Evolutionary conservation across 1,284 basidiomycete genomes (phyloP).

Genomic region (Pseudozyma tsukubaensis): DNA sequence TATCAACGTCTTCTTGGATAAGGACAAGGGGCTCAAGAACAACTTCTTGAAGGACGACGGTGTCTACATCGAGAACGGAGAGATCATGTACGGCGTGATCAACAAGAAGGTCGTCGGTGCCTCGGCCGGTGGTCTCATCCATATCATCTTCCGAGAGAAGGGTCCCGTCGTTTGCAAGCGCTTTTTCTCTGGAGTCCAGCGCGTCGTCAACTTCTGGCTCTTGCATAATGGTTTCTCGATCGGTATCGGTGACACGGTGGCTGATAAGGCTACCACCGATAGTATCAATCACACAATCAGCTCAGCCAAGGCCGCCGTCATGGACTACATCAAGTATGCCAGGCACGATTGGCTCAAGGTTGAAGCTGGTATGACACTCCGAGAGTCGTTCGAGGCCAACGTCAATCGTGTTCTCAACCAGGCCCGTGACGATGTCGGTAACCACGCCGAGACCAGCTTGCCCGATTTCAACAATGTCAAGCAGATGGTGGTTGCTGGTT

Average conservation of each 20-base stretch:
- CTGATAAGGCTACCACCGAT: constrained; percentile 86
- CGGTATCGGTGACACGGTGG: constrained; percentile 98
- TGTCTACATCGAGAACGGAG: constrained; percentile 96
- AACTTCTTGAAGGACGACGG: constrained; percentile 78
- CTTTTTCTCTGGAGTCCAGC: constrained; percentile 93
- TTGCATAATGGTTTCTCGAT: constrained; percentile 99
- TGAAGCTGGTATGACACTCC: constrained; percentile 92
- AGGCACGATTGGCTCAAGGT: constrained; percentile 66
- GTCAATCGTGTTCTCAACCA: constrained; percentile 92
- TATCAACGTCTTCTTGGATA: constrained; percentile 81
- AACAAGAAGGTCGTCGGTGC: constrained; percentile 99
- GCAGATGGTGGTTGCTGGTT: constrained; percentile 99
- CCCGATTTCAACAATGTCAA: constrained; percentile 99
- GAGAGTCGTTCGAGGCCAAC: constrained; percentile 94
- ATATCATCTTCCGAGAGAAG: constrained; percentile 97
- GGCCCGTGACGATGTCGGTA: constrained; percentile 95
- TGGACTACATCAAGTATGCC: constrained; percentile 64
- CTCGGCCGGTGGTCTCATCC: constrained; percentile 87
- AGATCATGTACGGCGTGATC: constrained; percentile 93
- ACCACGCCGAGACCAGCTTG: constrained; percentile 92
- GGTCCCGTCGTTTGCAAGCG: constrained; percentile 91
- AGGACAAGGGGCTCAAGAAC: constrained; percentile 59
- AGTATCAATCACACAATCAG: constrained; percentile 84
- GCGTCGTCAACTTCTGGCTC: constrained; percentile 97
- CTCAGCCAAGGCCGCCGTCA: constrained; percentile 76